phyloP scores from a whole-genome alignment of 306 rosid genomes.

The Carpinus fangiana region DNA sequence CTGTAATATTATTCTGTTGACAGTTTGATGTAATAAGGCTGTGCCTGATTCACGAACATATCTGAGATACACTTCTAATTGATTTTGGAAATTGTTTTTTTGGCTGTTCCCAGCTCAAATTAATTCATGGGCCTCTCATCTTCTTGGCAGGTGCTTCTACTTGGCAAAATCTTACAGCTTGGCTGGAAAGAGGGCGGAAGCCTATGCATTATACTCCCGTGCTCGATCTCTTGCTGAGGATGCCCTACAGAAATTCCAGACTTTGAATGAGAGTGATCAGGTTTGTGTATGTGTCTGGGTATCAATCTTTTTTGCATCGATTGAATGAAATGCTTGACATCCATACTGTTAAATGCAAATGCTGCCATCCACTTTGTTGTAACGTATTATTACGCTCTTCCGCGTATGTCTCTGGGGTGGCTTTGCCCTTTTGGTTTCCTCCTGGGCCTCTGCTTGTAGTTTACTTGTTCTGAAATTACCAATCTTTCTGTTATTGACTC shows the following conservation, averaged over 20 bases:
- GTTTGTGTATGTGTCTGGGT: constrained; percentile 15
- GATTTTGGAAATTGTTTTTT: not conserved
- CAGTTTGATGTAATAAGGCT: not conserved
- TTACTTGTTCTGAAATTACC: not conserved
- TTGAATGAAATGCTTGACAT: not conserved
- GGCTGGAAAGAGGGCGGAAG: constrained; percentile 94
- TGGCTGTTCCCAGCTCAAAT: not conserved
- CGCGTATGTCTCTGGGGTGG: not conserved
- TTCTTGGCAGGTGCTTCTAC: constrained; percentile 78
- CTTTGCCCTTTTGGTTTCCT: not conserved
- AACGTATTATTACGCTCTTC: not conserved
- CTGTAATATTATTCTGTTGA: not conserved
- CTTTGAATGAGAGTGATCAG: constrained; percentile 30
- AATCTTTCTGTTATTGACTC: not conserved
- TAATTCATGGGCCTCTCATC: constrained; percentile 9
- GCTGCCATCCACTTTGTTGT: not conserved
- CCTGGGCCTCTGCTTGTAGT: not conserved
- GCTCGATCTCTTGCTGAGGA: constrained; percentile 60
- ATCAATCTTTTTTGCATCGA: not conserved
- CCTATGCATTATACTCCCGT: constrained; percentile 71
- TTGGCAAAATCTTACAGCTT: constrained; percentile 84
- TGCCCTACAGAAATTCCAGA: constrained; percentile 36
- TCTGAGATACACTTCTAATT: constrained; percentile 2
- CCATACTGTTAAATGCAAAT: not conserved
- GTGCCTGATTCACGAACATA: not conserved